Base-by-base conservation (phyloP, 192 early-diverging fungal species). In the Gamsiella multidivaricata region DNA sequence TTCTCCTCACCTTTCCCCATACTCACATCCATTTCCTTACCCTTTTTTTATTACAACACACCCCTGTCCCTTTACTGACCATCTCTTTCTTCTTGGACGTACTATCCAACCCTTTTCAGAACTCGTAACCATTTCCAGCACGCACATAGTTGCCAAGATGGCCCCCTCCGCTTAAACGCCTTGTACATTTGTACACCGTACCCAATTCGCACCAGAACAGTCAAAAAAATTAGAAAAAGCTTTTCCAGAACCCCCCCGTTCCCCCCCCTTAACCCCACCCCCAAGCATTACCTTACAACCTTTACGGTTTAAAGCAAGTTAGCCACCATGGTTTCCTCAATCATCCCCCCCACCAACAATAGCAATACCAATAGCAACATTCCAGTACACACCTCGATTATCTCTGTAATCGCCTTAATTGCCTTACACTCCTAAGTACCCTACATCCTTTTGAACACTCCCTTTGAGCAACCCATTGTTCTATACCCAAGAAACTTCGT, bases 301-400 rank as follows among this genome's bases (percentile, higher is more conserved):
- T 66, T 60, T 46, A 32, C 63, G 71, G 63, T 75, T 66, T 29
- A 65, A 55, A 65, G 45, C 52, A 55, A 57, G 31, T 41, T 63
- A 43, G 25, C 66, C 74, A 78, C 47, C 45, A 78, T 78, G 74
- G 65, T 69, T 69, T 78, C 74, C 74, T 65, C 65, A 68, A 76
- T 53, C 39, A 55, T 46, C 59, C 59, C 66, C 65, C 41, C 41
- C 58, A 76, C 45, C 25, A 50, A 51, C 26, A 42, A 63, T 49
- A 57, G 36, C 54, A 78, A 63, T 46, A 75, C 55, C 52, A 55
- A 26, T 34, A 59, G 29, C 29, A 58, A 45, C 56, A 46, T 9
- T 46, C 5, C 37, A 46, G 45, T 12, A 46, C 45, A n/a, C 45
- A 46, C 9, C n/a, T 46, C 45, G 45, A 46, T 76, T 59, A 32